Evolutionary conservation across 2,329 filamentous ascomycete species (phyloP).

Genomic region (Cucurbitaria berberidis): DNA sequence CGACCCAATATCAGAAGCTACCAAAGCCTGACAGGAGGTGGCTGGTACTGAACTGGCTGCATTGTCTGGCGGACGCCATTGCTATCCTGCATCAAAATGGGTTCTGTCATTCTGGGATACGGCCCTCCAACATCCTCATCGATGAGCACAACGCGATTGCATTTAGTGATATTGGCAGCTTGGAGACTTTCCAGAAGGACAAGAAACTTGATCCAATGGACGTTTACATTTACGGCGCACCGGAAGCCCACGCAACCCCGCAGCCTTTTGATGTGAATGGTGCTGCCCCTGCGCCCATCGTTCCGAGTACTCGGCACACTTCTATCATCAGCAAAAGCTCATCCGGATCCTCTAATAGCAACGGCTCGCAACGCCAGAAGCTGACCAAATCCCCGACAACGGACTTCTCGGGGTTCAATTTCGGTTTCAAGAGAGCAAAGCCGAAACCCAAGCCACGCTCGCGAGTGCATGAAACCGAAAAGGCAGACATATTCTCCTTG

Average conservation of each 20-base stretch:
- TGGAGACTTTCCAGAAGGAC: constrained; percentile 58
- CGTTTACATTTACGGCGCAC: constrained; percentile 74
- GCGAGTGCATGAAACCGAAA: constrained; percentile 45
- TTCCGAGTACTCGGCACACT: constrained; percentile 30
- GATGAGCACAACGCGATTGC: constrained; percentile 70
- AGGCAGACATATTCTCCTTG: constrained; percentile 74
- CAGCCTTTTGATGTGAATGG: constrained; percentile 19
- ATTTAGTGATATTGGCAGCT: constrained; percentile 65
- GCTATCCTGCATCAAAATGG: constrained; percentile 70
- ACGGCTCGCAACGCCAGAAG: constrained; percentile 42
- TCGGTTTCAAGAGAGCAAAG: constrained; percentile 43
- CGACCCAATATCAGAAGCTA: constrained; percentile 67
- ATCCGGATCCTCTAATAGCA: constrained; percentile 41
- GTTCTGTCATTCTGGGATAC: constrained; percentile 71
- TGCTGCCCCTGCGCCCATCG: constrained; percentile 16
- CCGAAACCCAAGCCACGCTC: constrained; percentile 35
- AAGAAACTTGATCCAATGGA: constrained; percentile 69
- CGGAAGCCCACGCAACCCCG: constrained; percentile 59
- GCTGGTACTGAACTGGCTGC: constrained; percentile 74
- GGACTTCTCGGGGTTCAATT: constrained; percentile 47
- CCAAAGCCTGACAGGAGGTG: constrained; percentile 65
- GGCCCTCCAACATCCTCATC: constrained; percentile 73
- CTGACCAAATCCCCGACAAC: constrained; percentile 42
- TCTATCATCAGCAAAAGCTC: constrained; percentile 47
- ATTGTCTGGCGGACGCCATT: constrained; percentile 72